Conservation (phyloP, 331 rosid genomes). For the Quercus lobata region DNA sequence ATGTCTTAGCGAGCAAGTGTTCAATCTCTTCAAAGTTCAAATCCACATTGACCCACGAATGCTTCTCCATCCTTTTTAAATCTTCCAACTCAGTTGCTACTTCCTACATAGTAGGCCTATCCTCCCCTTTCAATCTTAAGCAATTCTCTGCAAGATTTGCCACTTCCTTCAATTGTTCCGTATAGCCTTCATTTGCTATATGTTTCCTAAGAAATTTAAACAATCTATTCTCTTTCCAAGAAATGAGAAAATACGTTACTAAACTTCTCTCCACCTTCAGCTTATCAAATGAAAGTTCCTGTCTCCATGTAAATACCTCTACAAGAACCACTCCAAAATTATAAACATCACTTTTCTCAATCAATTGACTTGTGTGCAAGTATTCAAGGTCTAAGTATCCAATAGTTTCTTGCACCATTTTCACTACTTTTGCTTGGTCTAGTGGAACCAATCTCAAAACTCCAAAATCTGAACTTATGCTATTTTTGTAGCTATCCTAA, state of each 20-base stretch:
- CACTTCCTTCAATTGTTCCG: background rate
- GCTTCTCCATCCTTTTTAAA: too few relatives aligned
- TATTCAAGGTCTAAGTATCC: too few relatives aligned
- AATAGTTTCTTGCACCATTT: background rate
- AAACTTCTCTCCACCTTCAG: background rate
- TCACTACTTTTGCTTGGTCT: slow-evolving; percentile 3
- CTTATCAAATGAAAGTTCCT: background rate
- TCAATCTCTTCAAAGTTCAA: too few relatives aligned
- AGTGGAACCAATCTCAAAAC: slow-evolving; percentile 13
- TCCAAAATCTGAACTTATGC: slow-evolving; percentile 9
- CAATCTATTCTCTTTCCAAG: background rate
- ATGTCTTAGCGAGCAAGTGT: too few relatives aligned
- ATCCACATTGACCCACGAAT: too few relatives aligned
- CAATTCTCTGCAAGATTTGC: background rate
- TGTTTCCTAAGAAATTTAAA: background rate
- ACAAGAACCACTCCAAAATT: background rate
- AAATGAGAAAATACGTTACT: background rate
- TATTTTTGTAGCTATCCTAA: too few relatives aligned
- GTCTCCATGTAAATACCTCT: background rate
- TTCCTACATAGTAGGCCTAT: too few relatives aligned
- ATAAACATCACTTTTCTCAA: too few relatives aligned
- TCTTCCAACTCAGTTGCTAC: too few relatives aligned
- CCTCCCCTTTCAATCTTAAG: background rate
- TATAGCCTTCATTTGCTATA: background rate
- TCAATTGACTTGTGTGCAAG: too few relatives aligned